Conservation (phyloP, 768 basidiomycete genomes). For the Boletales sp. region DNA sequence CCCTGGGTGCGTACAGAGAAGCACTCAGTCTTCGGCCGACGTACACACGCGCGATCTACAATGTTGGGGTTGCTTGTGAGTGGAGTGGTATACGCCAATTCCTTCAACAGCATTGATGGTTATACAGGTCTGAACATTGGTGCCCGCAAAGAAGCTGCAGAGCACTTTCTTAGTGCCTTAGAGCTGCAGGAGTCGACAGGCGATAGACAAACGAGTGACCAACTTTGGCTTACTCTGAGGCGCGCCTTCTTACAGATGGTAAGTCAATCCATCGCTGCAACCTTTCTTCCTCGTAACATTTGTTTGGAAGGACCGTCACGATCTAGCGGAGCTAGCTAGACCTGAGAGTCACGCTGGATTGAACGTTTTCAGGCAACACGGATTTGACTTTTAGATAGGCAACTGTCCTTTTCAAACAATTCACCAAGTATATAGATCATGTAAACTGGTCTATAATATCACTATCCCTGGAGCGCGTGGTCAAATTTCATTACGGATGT, state of each 20-base stretch:
- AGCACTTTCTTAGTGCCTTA: constrained; percentile 88
- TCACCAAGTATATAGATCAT: neutral
- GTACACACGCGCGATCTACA: constrained; percentile 96
- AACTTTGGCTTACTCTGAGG: constrained; percentile 87
- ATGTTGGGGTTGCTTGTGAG: constrained; percentile 96
- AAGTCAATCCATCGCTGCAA: neutral
- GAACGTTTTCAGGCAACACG: constrained; percentile 72
- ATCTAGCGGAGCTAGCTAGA: constrained; percentile 76
- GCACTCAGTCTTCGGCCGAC: constrained; percentile 89
- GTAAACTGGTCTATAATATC: no score
- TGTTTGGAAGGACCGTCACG: constrained; percentile 60
- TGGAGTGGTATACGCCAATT: constrained; percentile 13
- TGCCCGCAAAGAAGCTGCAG: constrained; percentile 91
- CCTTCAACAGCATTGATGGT: constrained; percentile 4
- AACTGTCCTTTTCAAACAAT: neutral
- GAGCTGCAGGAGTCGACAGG: constrained; percentile 68
- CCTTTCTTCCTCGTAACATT: neutral
- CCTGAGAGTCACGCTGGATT: constrained; percentile 59
- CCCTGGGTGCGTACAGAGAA: constrained; percentile 83
- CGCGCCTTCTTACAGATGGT: constrained; percentile 83
- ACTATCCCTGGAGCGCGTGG: neutral
- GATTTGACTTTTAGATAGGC: constrained; percentile 77
- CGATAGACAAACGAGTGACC: constrained; percentile 70
- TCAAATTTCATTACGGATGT: neutral
- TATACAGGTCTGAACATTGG: constrained; percentile 88